Conservation (phyloP, 139 green algal species). For the Ulvella scutata region DNA sequence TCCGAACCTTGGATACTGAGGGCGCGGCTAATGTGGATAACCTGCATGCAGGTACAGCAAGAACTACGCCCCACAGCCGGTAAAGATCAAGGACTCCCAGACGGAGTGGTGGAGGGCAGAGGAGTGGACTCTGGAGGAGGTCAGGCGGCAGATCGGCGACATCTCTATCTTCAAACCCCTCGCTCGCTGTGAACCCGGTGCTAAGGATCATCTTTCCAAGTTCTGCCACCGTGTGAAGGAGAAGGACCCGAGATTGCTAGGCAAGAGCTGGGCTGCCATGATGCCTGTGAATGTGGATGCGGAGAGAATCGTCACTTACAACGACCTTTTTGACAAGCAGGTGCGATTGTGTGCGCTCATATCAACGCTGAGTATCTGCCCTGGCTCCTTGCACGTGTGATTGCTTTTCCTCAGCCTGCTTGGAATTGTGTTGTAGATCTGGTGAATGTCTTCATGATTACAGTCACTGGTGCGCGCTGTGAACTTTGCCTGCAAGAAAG, state of each 20-base stretch:
- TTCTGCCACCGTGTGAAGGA: not conserved
- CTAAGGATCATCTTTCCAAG: not conserved
- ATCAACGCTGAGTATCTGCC: no score
- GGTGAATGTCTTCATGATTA: not conserved
- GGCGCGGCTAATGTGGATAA: no score
- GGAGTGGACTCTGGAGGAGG: not conserved
- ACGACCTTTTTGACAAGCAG: not conserved
- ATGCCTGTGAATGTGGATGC: not conserved
- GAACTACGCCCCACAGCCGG: not conserved
- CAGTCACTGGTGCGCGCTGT: not conserved
- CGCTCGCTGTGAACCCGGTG: not conserved
- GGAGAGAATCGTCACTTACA: not conserved
- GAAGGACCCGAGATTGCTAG: not conserved
- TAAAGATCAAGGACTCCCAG: not conserved
- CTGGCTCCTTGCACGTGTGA: no score
- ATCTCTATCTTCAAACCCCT: not conserved
- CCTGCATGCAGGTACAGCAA: not conserved
- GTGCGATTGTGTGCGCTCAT: no score
- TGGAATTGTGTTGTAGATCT: not conserved
- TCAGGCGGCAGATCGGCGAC: not conserved
- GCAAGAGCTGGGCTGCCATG: not conserved
- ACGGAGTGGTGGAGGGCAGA: not conserved
- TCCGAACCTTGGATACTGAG: no score
- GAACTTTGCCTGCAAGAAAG: no score
- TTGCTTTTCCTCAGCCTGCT: no score